Conservation (phyloP, 2,329 filamentous ascomycete genomes). For the Colletotrichum cereale region DNA sequence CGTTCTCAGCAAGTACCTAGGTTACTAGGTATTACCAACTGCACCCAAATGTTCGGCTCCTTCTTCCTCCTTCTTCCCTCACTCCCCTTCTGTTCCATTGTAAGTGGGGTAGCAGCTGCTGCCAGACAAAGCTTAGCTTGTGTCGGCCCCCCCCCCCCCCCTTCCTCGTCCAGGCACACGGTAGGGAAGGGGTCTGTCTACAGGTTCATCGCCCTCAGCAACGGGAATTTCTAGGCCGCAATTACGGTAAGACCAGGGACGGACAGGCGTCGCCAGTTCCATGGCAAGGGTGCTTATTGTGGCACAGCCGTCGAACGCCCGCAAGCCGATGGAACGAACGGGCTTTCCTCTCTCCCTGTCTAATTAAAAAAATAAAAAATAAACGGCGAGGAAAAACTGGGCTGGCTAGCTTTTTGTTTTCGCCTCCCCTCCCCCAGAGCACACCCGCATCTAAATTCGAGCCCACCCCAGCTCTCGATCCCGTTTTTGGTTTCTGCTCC, state of each 20-base stretch:
- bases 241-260: not conserved
- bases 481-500: not conserved
- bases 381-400: slow-evolving; percentile 18
- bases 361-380: slow-evolving; percentile 17
- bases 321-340: slow-evolving; percentile 22
- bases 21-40: too few relatives aligned
- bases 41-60: not conserved
- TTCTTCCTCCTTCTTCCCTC: not conserved
- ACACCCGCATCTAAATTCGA: slow-evolving; percentile 18
- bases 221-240: not conserved
- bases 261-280: slow-evolving; percentile 7
- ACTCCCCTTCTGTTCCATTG: slow-evolving; percentile 6
- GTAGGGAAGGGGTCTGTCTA: slow-evolving; percentile 9
- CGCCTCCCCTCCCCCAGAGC: slow-evolving; percentile 7
- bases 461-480: not conserved
- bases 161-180: not conserved
- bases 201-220: slow-evolving; percentile 4
- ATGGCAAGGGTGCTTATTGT: slow-evolving; percentile 9
- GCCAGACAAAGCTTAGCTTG: slow-evolving; percentile 34
- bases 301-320: slow-evolving; percentile 29
- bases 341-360: slow-evolving; percentile 22
- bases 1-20: not conserved
- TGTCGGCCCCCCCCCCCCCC: slow-evolving; percentile 8
- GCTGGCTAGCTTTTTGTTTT: slow-evolving; percentile 5
- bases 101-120: slow-evolving; percentile 11